Evolutionary conservation across 2,329 filamentous ascomycete genomes (phyloP).

Genomic region (Colletotrichum tofieldiae): DNA sequence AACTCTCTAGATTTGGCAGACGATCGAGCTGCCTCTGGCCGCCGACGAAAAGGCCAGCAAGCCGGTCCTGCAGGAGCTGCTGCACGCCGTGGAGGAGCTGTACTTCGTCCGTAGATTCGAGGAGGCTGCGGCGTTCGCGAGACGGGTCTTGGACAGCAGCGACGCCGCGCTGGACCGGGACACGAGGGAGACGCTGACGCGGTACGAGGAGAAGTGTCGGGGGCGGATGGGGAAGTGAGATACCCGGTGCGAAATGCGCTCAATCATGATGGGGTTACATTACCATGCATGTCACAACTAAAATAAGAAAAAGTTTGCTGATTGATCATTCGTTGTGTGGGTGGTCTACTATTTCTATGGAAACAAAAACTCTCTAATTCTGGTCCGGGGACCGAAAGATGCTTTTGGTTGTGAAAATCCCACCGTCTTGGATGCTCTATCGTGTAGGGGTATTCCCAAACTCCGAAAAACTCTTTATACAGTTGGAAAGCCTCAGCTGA

Average conservation of each 20-base stretch:
- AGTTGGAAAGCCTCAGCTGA: background rate
- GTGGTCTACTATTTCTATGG: constrained; percentile 28
- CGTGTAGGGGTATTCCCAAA: constrained; percentile 38
- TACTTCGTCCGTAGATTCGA: constrained; percentile 68
- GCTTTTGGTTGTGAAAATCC: constrained; percentile 1
- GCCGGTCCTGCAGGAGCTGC: constrained; percentile 63
- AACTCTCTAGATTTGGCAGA: constrained; percentile 59
- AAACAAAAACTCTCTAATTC: constrained; percentile 21
- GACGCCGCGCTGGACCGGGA: constrained; percentile 60
- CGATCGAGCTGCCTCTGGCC: constrained; percentile 59
- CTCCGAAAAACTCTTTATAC: constrained; percentile 35
- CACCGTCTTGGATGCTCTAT: constrained; percentile 30
- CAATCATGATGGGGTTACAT: background rate
- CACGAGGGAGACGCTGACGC: constrained; percentile 55
- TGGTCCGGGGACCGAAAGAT: constrained; percentile 9
- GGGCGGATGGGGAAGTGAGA: constrained; percentile 47
- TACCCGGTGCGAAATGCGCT: background rate
- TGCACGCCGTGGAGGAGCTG: constrained; percentile 72
- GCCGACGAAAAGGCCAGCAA: constrained; percentile 55
- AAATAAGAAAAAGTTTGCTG: constrained; percentile 16
- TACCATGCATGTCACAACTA: background rate
- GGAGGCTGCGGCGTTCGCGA: constrained; percentile 61
- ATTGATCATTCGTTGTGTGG: constrained; percentile 5
- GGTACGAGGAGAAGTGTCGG: constrained; percentile 61
- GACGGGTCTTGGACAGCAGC: constrained; percentile 52